Evolutionary conservation across 257 asterid species (phyloP).

Genomic region (Ligustrum vulgare): DNA sequence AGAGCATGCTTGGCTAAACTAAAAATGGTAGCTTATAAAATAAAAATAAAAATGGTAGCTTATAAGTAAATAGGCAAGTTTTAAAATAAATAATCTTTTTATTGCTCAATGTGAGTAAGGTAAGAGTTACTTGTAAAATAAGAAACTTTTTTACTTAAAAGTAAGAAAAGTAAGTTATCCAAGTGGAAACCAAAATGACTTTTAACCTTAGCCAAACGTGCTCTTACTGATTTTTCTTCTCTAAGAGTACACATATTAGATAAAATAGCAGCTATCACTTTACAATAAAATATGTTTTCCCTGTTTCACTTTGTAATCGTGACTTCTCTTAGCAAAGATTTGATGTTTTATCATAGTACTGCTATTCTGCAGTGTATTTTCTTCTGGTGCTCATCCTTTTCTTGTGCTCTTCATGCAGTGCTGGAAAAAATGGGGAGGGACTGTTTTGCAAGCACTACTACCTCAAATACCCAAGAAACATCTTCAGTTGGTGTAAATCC

Average conservation of each 20-base stretch:
- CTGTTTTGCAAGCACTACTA: slow-evolving; percentile 60
- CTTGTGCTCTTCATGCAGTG: slow-evolving; percentile 36
- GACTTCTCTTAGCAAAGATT: background rate
- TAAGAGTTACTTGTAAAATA: background rate
- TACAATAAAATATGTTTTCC: background rate
- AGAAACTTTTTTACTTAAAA: too few species aligned
- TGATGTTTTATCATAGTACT: background rate
- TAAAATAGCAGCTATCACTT: background rate
- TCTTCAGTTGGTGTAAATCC: slow-evolving; percentile 82
- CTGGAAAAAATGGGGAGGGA: slow-evolving; percentile 39
- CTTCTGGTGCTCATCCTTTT: slow-evolving; percentile 20
- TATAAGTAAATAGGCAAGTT: background rate
- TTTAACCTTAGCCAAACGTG: background rate
- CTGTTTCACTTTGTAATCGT: background rate
- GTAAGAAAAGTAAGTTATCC: background rate
- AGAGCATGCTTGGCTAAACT: background rate
- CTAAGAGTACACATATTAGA: background rate
- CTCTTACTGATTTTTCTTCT: background rate
- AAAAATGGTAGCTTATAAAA: too few species aligned
- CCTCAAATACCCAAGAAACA: slow-evolving; percentile 64
- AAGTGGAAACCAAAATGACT: background rate
- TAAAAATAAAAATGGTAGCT: too few species aligned
- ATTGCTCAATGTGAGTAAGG: background rate
- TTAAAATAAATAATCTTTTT: too few species aligned
- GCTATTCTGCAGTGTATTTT: background rate